phyloP scores from a whole-genome alignment of 305 asterid genomes.

The Fraxinus velutina region DNA sequence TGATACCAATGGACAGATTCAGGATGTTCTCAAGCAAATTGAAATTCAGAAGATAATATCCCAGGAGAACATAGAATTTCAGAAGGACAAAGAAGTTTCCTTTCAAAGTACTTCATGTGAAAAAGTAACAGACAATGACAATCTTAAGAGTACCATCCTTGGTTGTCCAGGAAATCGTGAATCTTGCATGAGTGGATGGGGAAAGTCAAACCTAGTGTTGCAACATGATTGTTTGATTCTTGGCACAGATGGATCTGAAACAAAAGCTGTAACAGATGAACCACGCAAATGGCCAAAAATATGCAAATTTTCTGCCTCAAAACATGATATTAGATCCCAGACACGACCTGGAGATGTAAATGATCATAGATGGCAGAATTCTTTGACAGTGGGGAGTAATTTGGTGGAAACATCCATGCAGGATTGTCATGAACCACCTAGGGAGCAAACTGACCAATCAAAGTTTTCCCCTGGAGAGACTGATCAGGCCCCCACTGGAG shows the following conservation, averaged over 20 bases:
- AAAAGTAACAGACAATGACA: conserved; percentile 23
- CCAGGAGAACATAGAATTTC: conserved; percentile 34
- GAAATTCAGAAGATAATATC: conserved; percentile 16
- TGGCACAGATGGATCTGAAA: conserved; percentile 27
- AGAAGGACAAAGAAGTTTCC: conserved; percentile 35
- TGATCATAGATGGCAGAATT: conserved; percentile 30
- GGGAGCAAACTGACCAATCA: conserved; percentile 27
- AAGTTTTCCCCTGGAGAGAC: conserved; percentile 30
- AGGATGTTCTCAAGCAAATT: conserved; percentile 25
- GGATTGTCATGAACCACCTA: conserved; percentile 33
- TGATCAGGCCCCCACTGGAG: conserved; percentile 28
- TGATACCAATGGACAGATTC: conserved; percentile 30
- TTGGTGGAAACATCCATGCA: conserved; percentile 22
- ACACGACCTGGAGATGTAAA: conserved; percentile 24
- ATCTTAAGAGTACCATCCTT: conserved; percentile 17
- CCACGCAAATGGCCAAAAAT: conserved; percentile 27
- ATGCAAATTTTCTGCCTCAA: conserved; percentile 23
- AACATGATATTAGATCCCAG: conserved; percentile 28
- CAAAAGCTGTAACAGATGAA: conserved; percentile 25
- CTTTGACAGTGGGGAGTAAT: conserved; percentile 22
- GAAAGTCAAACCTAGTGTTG: conserved; percentile 30
- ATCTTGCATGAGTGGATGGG: conserved; percentile 28
- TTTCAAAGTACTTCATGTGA: conserved; percentile 26
- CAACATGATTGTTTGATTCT: conserved; percentile 21
- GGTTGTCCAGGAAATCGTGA: conserved; percentile 26